Base-by-base conservation (phyloP, 257 asterid genomes). In the Penstemon eatonii region DNA sequence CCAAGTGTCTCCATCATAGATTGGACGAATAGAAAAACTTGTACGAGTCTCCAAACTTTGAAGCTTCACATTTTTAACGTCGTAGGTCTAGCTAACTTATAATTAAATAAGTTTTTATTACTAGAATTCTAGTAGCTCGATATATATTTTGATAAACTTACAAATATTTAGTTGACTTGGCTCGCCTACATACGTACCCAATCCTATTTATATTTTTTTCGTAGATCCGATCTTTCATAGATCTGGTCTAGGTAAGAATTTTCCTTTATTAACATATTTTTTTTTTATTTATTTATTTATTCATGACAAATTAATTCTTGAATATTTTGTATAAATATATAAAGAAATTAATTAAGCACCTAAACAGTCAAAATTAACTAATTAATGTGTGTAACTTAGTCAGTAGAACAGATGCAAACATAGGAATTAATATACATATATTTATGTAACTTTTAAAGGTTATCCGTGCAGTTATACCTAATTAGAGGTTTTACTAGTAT, bases 1-100 rank as follows among this genome's bases (percentile, higher is more conserved):
- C 75, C 72, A 69, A 50, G 46, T 69, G 66, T 74, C 70, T 37
- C 41, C 69, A 73, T 44, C 18, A 13, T 39, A 41, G 5, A 41
- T 8, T 51, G 11, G 12, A 51, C 5, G 11, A 8, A 51, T 11
- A 41, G 15, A 49, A 50, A 41, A 8, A 66, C 5, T n/a, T 53
- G 52, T 53, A 39, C 71, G 25, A 39, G 6, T 58, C 36, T 15
- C 38, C 45, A 19, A 62, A 40, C 3, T 61, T 61, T 7, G 51
- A n/a, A 66, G 25, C n/a, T 25, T 66, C 8, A 9, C 42, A 68
- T 56, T 44, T 56, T 33, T n/a, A 53, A 53, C 33, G 63, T 44
- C 64, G 9, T 55, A 59, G 42, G 65, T 6, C 46, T 40, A 46
- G 51, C 11, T 6, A 3, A 46, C 8, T 12, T n/a, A n/a, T n/a